A percentile compares a stretch with the other conserved stretches of the same genome.
phyloP scores from a whole-genome alignment of 2,329 filamentous ascomycete genomes.

The Ophiostoma sp. region DNA sequence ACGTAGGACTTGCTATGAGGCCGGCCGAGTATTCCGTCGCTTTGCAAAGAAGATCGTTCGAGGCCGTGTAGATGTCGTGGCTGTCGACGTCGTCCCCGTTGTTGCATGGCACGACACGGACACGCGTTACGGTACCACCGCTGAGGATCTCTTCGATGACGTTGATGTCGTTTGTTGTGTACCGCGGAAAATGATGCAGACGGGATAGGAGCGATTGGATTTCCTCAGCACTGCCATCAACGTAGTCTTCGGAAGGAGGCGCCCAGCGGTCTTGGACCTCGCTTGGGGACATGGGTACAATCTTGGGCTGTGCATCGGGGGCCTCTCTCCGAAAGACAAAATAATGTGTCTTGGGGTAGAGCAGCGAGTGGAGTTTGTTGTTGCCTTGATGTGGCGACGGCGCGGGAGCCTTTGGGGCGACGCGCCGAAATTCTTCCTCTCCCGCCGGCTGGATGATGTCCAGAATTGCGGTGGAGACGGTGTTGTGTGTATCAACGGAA shows the following conservation, averaged over 20 bases:
- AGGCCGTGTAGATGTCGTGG: not conserved
- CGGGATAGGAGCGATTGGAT: not conserved
- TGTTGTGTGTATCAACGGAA: not conserved
- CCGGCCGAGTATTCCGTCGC: not conserved
- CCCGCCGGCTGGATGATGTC: conserved; percentile 14
- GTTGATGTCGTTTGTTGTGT: conserved; percentile 20
- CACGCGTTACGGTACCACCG: conserved; percentile 11
- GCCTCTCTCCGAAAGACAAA: conserved; percentile 2
- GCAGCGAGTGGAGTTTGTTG: conserved; percentile 15
- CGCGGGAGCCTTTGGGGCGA: conserved; percentile 11
- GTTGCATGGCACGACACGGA: conserved; percentile 14
- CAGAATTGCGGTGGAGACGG: not conserved
- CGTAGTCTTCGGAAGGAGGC: not conserved
- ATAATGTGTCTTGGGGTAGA: conserved; percentile 16
- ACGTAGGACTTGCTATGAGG: not conserved
- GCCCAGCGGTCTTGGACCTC: conserved; percentile 1
- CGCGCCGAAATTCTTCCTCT: conserved; percentile 15
- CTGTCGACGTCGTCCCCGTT: not conserved
- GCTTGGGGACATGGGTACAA: conserved; percentile 6
- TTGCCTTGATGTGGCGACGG: conserved; percentile 6
- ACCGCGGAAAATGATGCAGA: conserved; percentile 7
- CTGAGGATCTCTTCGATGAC: conserved; percentile 17
- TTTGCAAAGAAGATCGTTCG: conserved; percentile 17
- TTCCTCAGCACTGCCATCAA: not conserved
- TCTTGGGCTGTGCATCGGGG: not conserved